phyloP scores from a whole-genome alignment of 805 yeast species.

The Wickerhamiella nectarea region DNA sequence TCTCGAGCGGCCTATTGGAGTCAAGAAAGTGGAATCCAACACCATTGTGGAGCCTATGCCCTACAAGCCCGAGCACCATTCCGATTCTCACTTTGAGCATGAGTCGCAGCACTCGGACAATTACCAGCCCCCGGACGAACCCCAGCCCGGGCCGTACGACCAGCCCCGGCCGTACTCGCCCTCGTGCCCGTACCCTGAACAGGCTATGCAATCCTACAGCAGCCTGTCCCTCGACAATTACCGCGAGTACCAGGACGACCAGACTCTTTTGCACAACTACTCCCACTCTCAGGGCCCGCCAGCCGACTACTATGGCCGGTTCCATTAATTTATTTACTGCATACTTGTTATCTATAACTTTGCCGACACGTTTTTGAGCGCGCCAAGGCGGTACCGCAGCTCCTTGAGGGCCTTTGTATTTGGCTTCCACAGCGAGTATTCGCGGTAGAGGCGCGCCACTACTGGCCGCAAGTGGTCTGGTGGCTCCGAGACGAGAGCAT shows the following conservation, averaged over 20 bases:
- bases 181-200: slow-evolving; percentile 6
- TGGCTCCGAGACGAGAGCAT: slow-evolving; percentile 62
- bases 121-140: not conserved
- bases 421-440: slow-evolving; percentile 81
- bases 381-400: slow-evolving; percentile 64
- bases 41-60: not conserved
- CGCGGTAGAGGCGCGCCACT: slow-evolving; percentile 44
- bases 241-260: slow-evolving; percentile 3
- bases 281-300: not conserved
- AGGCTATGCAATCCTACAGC: slow-evolving; percentile 4
- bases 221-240: not conserved
- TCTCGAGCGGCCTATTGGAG: not conserved
- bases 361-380: slow-evolving; percentile 25
- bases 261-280: not conserved
- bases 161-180: not conserved
- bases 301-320: not conserved
- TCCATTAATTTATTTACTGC: not conserved
- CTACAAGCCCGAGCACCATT: not conserved
- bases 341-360: slow-evolving; percentile 21
- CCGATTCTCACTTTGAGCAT: not conserved
- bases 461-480: slow-evolving; percentile 38
- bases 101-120: not conserved
- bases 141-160: not conserved
- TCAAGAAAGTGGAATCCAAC: not conserved
- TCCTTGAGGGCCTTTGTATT: slow-evolving; percentile 71